A percentile compares a stretch with the other conserved stretches of the same genome.
phyloP scores from a whole-genome alignment of 345 rosid species.

The Aquilaria yunnanensis region DNA sequence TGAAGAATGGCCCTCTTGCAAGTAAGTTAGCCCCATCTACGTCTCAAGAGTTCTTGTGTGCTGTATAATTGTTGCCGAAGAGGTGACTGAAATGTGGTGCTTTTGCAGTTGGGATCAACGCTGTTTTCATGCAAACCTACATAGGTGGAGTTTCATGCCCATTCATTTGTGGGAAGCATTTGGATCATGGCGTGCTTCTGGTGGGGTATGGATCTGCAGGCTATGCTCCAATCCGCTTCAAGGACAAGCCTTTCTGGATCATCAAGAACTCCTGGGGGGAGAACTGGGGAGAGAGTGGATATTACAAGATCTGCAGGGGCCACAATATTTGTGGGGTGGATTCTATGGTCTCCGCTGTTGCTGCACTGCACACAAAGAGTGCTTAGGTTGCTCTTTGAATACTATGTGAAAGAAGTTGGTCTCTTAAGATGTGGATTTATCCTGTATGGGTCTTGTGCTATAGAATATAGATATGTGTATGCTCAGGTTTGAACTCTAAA shows the following conservation, averaged over 20 bases:
- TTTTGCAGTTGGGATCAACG: constrained; percentile 58
- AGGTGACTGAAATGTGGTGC: not conserved
- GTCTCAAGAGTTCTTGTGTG: too few species aligned
- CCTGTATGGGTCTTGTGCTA: too few species aligned
- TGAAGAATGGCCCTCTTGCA: constrained; percentile 54
- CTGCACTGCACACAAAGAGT: constrained; percentile 25
- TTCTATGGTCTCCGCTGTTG: constrained; percentile 67
- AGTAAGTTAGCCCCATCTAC: constrained; percentile 18
- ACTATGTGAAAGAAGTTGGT: too few species aligned
- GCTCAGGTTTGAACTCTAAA: too few species aligned
- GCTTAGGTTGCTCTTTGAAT: not conserved
- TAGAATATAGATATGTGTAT: too few species aligned
- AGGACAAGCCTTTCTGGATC: constrained; percentile 59
- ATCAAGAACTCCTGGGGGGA: constrained; percentile 69
- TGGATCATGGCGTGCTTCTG: constrained; percentile 52
- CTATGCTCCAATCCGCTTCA: constrained; percentile 42
- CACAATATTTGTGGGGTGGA: constrained; percentile 55
- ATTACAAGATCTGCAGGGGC: constrained; percentile 56
- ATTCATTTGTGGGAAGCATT: constrained; percentile 44
- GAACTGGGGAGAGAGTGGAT: constrained; percentile 57
- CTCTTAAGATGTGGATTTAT: too few species aligned
- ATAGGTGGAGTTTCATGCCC: constrained; percentile 61
- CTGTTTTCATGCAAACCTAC: constrained; percentile 58
- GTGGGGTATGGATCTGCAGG: constrained; percentile 55
- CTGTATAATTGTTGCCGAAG: too few species aligned